Evolutionary conservation across 768 basidiomycete genomes (phyloP).

Genomic region (Mycena polygramma): DNA sequence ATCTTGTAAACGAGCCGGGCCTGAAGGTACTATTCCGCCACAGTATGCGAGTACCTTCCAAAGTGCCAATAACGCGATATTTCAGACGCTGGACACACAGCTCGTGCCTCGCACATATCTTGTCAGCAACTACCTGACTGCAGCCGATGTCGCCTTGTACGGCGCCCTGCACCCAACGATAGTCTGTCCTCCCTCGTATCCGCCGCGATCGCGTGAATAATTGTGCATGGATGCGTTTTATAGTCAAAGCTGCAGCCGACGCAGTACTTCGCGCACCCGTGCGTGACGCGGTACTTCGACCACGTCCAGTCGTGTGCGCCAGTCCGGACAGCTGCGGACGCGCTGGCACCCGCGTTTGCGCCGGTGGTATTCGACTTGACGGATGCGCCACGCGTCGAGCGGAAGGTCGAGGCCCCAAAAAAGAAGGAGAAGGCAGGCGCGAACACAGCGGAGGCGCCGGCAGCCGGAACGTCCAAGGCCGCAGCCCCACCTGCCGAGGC

Average conservation of each 20-base stretch:
- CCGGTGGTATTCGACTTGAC: constrained; percentile 79
- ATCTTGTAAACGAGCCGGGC: constrained; percentile 59
- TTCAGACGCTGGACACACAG: constrained; percentile 77
- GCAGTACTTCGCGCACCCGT: constrained; percentile 85
- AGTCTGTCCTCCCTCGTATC: constrained; percentile 61
- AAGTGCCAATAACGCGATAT: neutral
- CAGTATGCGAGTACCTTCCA: neutral
- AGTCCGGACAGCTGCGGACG: constrained; percentile 69
- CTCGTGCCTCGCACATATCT: constrained; percentile 87
- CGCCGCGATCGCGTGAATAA: constrained; percentile 14
- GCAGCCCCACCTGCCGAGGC: constrained; percentile 42
- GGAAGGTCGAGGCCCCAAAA: constrained; percentile 79
- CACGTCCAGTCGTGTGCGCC: constrained; percentile 85
- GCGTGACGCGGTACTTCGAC: constrained; percentile 94
- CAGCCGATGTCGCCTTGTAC: constrained; percentile 92
- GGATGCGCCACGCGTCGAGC: constrained; percentile 79
- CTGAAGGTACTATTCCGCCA: constrained; percentile 61
- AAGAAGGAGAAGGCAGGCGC: constrained; percentile 75
- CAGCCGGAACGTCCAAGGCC: constrained; percentile 44
- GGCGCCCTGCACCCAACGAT: constrained; percentile 87
- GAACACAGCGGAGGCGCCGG: constrained; percentile 48
- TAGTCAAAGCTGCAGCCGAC: constrained; percentile 78
- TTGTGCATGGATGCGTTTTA: neutral
- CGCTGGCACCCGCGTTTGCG: constrained; percentile 64
- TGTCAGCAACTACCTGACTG: constrained; percentile 86